phyloP scores from a whole-genome alignment of 2,329 filamentous ascomycete genomes.

The Teratosphaeria zuluensis region DNA sequence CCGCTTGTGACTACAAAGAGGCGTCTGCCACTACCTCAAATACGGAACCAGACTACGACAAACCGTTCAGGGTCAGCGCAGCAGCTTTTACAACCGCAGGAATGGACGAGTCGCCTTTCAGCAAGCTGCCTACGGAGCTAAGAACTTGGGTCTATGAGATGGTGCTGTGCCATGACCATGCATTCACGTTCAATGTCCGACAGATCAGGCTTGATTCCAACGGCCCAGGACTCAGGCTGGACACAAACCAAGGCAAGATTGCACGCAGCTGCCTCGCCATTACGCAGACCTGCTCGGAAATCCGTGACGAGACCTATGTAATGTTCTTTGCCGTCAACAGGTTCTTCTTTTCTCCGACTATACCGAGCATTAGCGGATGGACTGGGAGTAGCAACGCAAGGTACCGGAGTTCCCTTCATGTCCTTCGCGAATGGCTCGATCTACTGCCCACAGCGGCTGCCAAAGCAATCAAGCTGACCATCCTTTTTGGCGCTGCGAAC shows the following conservation, averaged over 20 bases:
- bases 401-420: not conserved
- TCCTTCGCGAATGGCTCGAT: not conserved
- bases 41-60: not conserved
- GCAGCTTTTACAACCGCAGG: not conserved
- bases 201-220: not conserved
- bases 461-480: not conserved
- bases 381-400: not conserved
- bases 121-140: not conserved
- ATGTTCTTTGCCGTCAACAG: not conserved
- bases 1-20: not conserved
- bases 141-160: slow-evolving; percentile 1
- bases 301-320: not conserved
- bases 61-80: not conserved
- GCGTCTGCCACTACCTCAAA: not conserved
- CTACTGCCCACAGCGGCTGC: not conserved
- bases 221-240: not conserved
- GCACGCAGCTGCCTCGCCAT: not conserved
- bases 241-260: not conserved
- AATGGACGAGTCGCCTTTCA: slow-evolving; percentile 1
- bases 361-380: no score
- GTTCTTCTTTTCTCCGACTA: not conserved
- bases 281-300: not conserved
- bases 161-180: not conserved
- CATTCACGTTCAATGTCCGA: no score
- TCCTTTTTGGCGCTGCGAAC: not conserved